Conservation (phyloP, 139 green algal species). For the Deuterostichococcus epilithicus region DNA sequence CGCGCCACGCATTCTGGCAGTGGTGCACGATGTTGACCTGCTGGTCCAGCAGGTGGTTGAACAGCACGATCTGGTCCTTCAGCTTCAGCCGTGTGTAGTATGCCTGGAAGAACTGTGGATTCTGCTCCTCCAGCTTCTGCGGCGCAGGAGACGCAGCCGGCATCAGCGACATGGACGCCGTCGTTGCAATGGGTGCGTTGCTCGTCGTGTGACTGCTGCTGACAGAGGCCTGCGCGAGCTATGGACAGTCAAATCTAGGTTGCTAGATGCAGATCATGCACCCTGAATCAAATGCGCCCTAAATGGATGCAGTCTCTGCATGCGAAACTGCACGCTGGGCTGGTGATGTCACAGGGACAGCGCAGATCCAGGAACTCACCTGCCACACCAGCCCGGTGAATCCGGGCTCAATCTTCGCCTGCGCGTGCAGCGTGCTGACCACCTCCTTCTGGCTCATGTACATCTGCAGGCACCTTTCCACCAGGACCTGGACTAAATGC, state of each 20-base stretch:
- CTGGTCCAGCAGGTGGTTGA: constrained; percentile 91
- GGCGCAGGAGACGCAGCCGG: constrained; percentile 61
- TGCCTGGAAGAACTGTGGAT: constrained; percentile 82
- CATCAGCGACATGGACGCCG: no score
- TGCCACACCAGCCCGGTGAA: constrained; percentile 91
- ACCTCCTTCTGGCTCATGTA: constrained; percentile 88
- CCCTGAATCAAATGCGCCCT: neutral
- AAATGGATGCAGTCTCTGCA: no score
- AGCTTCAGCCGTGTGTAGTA: constrained; percentile 86
- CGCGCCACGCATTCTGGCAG: constrained; percentile 30
- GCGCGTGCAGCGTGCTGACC: constrained; percentile 61
- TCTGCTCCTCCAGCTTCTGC: constrained; percentile 94
- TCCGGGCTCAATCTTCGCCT: constrained; percentile 73
- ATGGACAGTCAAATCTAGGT: neutral
- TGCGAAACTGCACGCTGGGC: no score
- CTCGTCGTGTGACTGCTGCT: no score
- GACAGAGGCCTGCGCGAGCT: no score
- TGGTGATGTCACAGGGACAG: no score
- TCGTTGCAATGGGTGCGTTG: no score
- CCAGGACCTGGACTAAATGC: constrained; percentile 87
- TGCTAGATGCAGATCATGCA: neutral
- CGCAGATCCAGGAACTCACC: neutral
- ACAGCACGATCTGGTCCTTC: constrained; percentile 89
- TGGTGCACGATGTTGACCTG: constrained; percentile 64
- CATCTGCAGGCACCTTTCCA: constrained; percentile 89